phyloP scores from a whole-genome alignment of 805 yeast genomes.

The Monosporozyma siamensis region DNA sequence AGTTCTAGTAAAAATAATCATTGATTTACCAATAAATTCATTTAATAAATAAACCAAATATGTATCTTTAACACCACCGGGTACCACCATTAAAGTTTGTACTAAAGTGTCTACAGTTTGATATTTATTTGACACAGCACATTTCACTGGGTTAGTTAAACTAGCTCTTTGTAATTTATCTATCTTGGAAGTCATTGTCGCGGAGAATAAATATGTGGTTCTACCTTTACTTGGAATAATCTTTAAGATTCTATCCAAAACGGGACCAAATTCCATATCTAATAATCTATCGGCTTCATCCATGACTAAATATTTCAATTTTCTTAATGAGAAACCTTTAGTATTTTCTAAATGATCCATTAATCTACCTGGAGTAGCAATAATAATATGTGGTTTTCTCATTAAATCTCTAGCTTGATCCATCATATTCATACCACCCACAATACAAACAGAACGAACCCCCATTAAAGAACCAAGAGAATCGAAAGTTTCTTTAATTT shows the following conservation, averaged over 20 bases:
- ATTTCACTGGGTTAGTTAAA: conserved; percentile 75
- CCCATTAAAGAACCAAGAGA: conserved; percentile 92
- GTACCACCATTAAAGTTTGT: conserved; percentile 82
- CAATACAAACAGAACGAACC: conserved; percentile 75
- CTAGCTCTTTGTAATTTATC: conserved; percentile 94
- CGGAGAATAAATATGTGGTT: conserved; percentile 81
- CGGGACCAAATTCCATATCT: conserved; percentile 96
- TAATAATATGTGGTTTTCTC: conserved; percentile 88
- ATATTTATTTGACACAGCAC: conserved; percentile 80
- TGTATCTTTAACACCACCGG: conserved; percentile 89
- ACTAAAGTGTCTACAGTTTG: conserved; percentile 90
- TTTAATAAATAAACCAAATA: conserved; percentile 72
- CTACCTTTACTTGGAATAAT: conserved; percentile 73
- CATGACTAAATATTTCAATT: conserved; percentile 76
- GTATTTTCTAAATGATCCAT: conserved; percentile 92
- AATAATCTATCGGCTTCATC: conserved; percentile 95
- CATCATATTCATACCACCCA: conserved; percentile 98
- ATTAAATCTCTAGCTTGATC: conserved; percentile 90
- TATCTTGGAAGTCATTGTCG: conserved; percentile 94
- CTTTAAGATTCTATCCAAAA: conserved; percentile 73
- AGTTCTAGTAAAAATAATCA: conserved; percentile 85
- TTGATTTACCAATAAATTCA: conserved; percentile 75
- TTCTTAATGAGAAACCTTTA: conserved; percentile 75
- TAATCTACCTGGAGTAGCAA: conserved; percentile 91
- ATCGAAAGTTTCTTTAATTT: conserved; percentile 89